These are phyloP conservation scores for Umbelopsis sp. DNA, from an alignment of 371 early-diverging fungal genomes.

Conservation along the genomic window DNA sequence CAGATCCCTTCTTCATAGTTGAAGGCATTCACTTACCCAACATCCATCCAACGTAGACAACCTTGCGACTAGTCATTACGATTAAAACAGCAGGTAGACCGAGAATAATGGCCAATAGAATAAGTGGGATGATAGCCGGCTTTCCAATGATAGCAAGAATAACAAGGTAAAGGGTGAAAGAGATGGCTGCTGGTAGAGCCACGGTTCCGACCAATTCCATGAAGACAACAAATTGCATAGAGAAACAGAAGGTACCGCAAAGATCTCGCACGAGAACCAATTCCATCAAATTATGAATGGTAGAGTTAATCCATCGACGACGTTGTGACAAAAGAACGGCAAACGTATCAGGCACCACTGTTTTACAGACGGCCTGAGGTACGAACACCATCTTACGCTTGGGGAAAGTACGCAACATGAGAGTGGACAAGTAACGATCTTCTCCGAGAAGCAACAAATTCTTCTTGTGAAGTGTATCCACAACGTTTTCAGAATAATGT, in stretches of 20 bases:
- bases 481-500: constrained; percentile 87
- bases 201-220: constrained; percentile 88
- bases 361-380: constrained; percentile 86
- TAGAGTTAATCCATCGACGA: constrained; percentile 92
- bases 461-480: constrained; percentile 94
- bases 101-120: constrained; percentile 71
- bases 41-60: constrained; percentile 96
- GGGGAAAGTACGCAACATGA: constrained; percentile 93
- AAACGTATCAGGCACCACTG: constrained; percentile 84
- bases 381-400: constrained; percentile 91
- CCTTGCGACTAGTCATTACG: constrained; percentile 85
- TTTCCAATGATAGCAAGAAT: constrained; percentile 53
- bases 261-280: constrained; percentile 81
- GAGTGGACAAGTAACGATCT: constrained; percentile 93
- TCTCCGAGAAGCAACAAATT: constrained; percentile 94
- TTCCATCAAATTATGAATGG: constrained; percentile 87
- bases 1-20: no score
- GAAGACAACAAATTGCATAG: constrained; percentile 89
- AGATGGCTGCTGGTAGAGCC: constrained; percentile 82
- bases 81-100: constrained; percentile 88
- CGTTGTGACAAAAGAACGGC: constrained; percentile 81
- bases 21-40: constrained; percentile 29
- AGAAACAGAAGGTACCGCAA: constrained; percentile 91
- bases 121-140: constrained; percentile 69
- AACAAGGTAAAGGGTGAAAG: constrained; percentile 64